Base-by-base conservation (phyloP, 208 protist species). In the Leishmania mexicana region DNA sequence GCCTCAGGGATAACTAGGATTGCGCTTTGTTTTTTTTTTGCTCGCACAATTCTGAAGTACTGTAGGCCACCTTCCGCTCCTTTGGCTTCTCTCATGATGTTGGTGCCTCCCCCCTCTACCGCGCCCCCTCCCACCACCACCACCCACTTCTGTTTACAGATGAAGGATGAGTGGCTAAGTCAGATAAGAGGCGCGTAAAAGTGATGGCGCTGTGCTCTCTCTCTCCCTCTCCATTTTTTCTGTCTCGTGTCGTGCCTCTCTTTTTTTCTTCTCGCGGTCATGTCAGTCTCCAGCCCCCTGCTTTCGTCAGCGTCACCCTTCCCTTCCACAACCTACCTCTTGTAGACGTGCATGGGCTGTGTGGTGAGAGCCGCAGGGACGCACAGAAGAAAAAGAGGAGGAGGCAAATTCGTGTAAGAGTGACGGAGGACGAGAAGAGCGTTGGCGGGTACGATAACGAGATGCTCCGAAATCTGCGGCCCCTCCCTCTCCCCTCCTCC, bases 131-230 rank as follows among this genome's bases (percentile, higher is more conserved):
- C 45, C 45, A 19, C 24, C 24, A n/a, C 49, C 17, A 7, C 2
- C 38, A 35, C 7, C 40, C 17, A 42, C 2, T 45, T 53, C 28
- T 67, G 2, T 47, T 38, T 53, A 15, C 28, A 28, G 70, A 38
- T 38, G 31, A 64, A 81, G 15, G 17, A 60, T 28, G 40, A 17
- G 35, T 73, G 4, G 19, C 19, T 73, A 51, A 73, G 45, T 51
- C 45, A 21, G 42, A 64, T 70, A 80, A 80, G 31, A 80, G 19
- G 17, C 19, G 19, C 21, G 49, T 80, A 80, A 53, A 80, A 53
- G 28, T 24, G 17, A 73, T 49, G 67, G 40, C 40, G 6, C 67
- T 3, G 19, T 74, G 35, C 70, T 74, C 28, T 13, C 45, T 40
- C 60, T 67, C 60, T 64, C 38, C n/a, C 60, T 31, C 70, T 74